Base-by-base conservation (phyloP, 2,329 filamentous ascomycete genomes). In the Elsinoe australis region DNA sequence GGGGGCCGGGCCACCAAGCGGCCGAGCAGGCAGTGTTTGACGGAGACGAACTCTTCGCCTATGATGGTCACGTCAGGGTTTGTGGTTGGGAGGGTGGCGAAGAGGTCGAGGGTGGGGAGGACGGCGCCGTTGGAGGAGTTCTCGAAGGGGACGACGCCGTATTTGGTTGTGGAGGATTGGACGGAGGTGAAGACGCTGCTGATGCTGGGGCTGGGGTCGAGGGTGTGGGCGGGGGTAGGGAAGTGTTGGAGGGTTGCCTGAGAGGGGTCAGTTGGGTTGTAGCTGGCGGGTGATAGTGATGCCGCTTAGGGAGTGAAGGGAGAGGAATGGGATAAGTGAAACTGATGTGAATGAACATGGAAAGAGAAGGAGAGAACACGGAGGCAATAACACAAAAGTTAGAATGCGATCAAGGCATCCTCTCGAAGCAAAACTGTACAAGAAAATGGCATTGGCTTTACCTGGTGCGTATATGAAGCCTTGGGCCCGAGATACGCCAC, bases 111-210 rank as follows among this genome's bases (percentile, higher is more conserved):
- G 0, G 89, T 95, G 64, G 87, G 85, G 49, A 92, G 80, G 42
- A 98, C 92, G 48, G 84, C 83, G 59, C 92, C 92, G 66, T 96
- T 95, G 62, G 87, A 90, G 32, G 86, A 94, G 71, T 98, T 98
- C 64, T 96, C 90, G 66, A 95, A 89, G 5, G 92, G 92, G 1
- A 95, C 85, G 24, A 96, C 85, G 56, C 89, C 92, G 49, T 82
- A 82, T 46, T 75, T 67, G 0, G 78, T 79, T 35, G 70, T 62
- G 50, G 78, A 75, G 29, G 73, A 71, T 60, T 94, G 87, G 4
- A 95, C 84, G 12, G 80, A 75, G 44, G 81, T 73, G 64, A 95
- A 95, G 57, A 94, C 80, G 61, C 92, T 87, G 56, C 67, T 64
- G 56, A 78, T 77, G 45, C 67, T 70, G 22, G 60, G 58, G 46